Conservation (phyloP, 2,329 filamentous ascomycete species). For the Fusarium sp. region DNA sequence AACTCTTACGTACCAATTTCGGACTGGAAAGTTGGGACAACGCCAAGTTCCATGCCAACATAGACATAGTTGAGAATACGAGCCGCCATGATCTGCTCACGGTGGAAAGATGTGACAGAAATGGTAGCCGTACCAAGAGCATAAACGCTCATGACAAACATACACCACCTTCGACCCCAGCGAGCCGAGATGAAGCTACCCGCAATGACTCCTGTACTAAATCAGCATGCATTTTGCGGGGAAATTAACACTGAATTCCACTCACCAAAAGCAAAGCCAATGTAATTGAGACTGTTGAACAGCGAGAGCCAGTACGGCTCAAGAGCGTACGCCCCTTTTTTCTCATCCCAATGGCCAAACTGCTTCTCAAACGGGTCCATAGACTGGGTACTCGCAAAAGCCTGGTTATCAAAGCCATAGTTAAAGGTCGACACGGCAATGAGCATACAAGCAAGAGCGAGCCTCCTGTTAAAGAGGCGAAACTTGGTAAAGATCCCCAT, state of each 20-base stretch:
- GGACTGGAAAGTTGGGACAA: conserved; percentile 50
- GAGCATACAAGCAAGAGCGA: conserved; percentile 36
- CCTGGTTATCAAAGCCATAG: conserved; percentile 56
- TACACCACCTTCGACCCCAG: conserved; percentile 43
- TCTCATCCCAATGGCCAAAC: conserved; percentile 47
- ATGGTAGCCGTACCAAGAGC: conserved; percentile 42
- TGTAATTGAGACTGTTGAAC: conserved; percentile 51
- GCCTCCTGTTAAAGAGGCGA: conserved; percentile 38
- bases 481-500: conserved; percentile 38
- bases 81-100: conserved; percentile 38
- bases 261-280: conserved; percentile 49
- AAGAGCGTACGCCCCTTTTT: conserved; percentile 40
- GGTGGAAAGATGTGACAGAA: conserved; percentile 25
- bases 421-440: conserved; percentile 53
- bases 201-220: conserved; percentile 28
- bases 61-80: conserved; percentile 42
- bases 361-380: conserved; percentile 51
- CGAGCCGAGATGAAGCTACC: conserved; percentile 40
- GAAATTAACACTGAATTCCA: fast-evolving
- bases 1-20: conserved; percentile 41
- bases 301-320: conserved; percentile 49
- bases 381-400: conserved; percentile 50
- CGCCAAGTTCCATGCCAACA: conserved; percentile 39
- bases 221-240: background rate
- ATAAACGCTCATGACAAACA: conserved; percentile 52